Evolutionary conservation across 2,329 filamentous ascomycete genomes (phyloP).

Genomic region (Seiridium cupressi): DNA sequence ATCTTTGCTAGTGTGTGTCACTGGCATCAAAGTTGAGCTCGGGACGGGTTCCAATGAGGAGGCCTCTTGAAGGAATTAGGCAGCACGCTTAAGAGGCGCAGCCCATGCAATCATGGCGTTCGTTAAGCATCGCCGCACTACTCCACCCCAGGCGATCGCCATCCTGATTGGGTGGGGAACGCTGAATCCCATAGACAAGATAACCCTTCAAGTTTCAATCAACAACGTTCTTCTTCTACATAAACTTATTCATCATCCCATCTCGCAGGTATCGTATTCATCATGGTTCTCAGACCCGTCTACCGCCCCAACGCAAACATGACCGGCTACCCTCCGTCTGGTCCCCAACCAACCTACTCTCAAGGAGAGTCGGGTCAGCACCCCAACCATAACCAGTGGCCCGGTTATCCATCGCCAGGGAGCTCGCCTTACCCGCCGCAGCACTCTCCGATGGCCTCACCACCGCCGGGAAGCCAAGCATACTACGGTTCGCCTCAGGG

Average conservation of each 20-base stretch:
- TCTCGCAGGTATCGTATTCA: background rate
- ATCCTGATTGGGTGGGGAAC: background rate
- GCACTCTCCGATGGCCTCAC: background rate
- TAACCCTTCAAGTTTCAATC: background rate
- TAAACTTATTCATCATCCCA: background rate
- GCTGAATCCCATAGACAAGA: background rate
- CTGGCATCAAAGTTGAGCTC: background rate
- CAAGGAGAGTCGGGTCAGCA: background rate
- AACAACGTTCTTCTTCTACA: background rate
- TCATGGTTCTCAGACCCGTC: background rate
- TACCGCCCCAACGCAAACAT: background rate
- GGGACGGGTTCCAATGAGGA: background rate
- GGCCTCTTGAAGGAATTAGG: slow-evolving; percentile 1
- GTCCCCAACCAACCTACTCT: background rate
- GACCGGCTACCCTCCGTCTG: background rate
- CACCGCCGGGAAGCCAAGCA: background rate
- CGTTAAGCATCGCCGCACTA: background rate
- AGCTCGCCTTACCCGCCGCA: background rate
- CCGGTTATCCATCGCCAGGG: background rate
- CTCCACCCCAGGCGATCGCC: background rate
- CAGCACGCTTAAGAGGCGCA: slow-evolving; percentile 1
- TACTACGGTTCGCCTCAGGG: background rate
- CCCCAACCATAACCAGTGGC: background rate
- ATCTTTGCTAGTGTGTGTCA: background rate
- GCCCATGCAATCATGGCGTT: background rate